Evolutionary conservation across 129 eudicot genomes (phyloP).

Genomic region (Apium graveolens): DNA sequence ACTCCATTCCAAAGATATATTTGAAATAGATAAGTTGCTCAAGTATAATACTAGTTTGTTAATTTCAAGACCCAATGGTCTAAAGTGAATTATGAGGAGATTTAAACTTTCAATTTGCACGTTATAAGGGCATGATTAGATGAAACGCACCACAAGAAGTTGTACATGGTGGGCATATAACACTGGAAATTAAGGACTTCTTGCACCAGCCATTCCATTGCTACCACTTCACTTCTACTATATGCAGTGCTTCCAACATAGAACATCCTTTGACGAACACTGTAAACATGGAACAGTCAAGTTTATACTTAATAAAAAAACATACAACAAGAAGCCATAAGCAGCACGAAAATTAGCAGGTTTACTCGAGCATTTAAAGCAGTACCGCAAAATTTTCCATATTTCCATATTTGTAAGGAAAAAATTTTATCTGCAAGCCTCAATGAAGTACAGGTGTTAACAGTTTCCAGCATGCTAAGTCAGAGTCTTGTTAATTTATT

Average conservation of each 20-base stretch:
- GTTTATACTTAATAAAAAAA: neutral
- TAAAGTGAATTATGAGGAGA: neutral
- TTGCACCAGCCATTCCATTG: conserved; percentile 99
- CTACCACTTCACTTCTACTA: conserved; percentile 80
- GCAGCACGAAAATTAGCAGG: neutral
- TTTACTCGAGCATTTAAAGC: neutral
- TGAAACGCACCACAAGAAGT: conserved; percentile 68
- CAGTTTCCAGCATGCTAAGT: neutral
- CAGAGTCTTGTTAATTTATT: neutral
- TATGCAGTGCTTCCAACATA: conserved; percentile 45
- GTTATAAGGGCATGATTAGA: neutral
- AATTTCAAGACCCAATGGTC: neutral
- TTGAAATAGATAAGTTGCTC: conserved; percentile 18
- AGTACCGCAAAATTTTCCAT: neutral
- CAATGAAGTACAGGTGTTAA: neutral
- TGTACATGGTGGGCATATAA: conserved; percentile 76
- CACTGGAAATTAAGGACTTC: conserved; percentile 88
- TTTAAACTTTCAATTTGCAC: neutral
- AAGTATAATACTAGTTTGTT: neutral
- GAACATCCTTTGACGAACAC: conserved; percentile 49
- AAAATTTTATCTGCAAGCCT: neutral
- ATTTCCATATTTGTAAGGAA: neutral
- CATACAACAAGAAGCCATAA: neutral
- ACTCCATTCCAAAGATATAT: conserved; percentile 14
- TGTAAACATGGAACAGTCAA: conserved; percentile 27